Evolutionary conservation across 257 asterid genomes (phyloP), one percentile per base, ranked within the genome.

Genomic region (Linaria vulgaris): DNA sequence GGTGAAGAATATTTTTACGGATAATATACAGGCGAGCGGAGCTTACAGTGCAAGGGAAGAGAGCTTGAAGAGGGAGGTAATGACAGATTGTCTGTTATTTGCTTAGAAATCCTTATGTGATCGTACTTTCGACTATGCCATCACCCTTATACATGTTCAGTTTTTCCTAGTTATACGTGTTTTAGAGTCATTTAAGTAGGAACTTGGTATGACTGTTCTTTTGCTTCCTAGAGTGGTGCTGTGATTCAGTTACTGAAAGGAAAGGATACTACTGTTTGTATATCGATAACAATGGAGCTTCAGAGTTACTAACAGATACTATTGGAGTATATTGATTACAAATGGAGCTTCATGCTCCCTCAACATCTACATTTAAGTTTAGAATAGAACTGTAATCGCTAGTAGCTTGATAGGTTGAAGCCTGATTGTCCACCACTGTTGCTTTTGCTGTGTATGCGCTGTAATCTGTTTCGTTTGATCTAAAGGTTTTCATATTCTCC

Each of bases 31-130:
- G 77, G 76, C 99, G 4, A 84, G 99, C 67, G 99, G 99, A 39
- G 95, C 99, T 37, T 85, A 94, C 70, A 90, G 82, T 78, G 95
- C 97, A 3, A 84, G 99, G 70, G 99, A 94, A 70, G 96, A 94
- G 81, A 81, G 82, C 68, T 75, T 94, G 71, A 94, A 84, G 83
- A 84, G 94, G 73, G 99, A 94, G 87, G 99, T 90, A 70, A 77
- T 45, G 16, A 17, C 30, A 27, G 14, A 50, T 56, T 64, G 39
- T 65, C 41, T 59, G 34, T 55, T 21, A 24, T 27, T 30, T 54
- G 43, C 10, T 25, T 10, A n/a, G n/a, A n/a, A n/a, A n/a, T n/a
- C n/a, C n/a, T n/a, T n/a, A n/a, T n/a, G n/a, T n/a, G n/a, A n/a
- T n/a, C n/a, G n/a, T n/a, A n/a, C n/a, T n/a, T n/a, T n/a, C n/a